Percentiles rank a stretch among this genome's conserved stretches.
Evolutionary conservation across 768 basidiomycete species (phyloP).

Genomic region (Nidularia sp.): DNA sequence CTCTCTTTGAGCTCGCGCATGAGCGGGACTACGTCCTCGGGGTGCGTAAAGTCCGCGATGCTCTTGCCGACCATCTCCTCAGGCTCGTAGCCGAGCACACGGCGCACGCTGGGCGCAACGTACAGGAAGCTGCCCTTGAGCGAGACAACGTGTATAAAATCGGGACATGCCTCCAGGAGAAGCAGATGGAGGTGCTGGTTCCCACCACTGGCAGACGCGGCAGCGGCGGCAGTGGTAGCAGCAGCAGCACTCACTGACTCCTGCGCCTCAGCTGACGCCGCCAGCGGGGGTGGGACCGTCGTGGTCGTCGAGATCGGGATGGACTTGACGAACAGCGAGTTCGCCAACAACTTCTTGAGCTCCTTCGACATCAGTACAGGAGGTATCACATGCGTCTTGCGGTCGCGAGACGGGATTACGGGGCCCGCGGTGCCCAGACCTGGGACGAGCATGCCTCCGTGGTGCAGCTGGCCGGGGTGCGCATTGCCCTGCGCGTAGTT

Average conservation of each 20-base stretch:
- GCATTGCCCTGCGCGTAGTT: constrained; percentile 40
- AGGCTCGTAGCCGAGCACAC: constrained; percentile 83
- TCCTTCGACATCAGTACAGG: constrained; percentile 46
- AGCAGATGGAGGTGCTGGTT: constrained; percentile 52
- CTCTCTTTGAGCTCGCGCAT: constrained; percentile 89
- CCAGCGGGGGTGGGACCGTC: constrained; percentile 22
- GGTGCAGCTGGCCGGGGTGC: background rate
- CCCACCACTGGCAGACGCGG: constrained; percentile 18
- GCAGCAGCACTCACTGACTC: background rate
- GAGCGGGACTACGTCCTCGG: constrained; percentile 84
- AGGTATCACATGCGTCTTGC: constrained; percentile 8
- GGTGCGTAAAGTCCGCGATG: constrained; percentile 81
- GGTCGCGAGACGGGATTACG: background rate
- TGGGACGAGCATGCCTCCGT: background rate
- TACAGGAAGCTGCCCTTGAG: constrained; percentile 93
- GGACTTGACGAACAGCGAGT: constrained; percentile 42
- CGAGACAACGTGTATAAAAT: constrained; percentile 88
- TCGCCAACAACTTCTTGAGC: constrained; percentile 43
- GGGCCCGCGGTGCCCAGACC: constrained; percentile 1
- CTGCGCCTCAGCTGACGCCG: constrained; percentile 3
- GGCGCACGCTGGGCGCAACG: constrained; percentile 75
- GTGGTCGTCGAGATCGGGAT: constrained; percentile 39
- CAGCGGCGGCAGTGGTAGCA: constrained; percentile 8
- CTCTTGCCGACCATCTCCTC: constrained; percentile 77
- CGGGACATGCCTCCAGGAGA: constrained; percentile 60